Evolutionary conservation across 1,284 basidiomycete genomes (phyloP).

Genomic region (Rhodofomes roseus): DNA sequence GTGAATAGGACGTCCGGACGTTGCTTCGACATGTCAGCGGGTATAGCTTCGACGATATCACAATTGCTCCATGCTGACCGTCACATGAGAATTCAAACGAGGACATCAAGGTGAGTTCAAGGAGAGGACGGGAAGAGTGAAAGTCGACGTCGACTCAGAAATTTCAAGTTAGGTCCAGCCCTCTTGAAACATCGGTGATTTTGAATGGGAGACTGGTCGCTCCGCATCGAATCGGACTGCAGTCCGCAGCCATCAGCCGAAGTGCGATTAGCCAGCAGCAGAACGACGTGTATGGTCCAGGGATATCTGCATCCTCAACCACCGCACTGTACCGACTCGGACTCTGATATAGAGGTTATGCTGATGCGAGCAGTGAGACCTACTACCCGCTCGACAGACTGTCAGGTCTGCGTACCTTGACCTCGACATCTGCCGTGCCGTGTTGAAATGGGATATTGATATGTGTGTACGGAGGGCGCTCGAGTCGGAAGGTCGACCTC

Average conservation of each 20-base stretch:
- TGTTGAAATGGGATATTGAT: not conserved
- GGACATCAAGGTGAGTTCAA: too few species aligned
- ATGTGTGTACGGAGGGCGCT: not conserved
- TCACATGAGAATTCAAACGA: too few species aligned
- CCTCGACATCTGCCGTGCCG: not conserved
- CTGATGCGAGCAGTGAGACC: not conserved
- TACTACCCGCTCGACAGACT: not conserved
- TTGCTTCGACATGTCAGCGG: too few species aligned
- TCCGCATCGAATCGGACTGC: too few species aligned
- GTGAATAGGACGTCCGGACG: too few species aligned
- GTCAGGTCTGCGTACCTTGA: not conserved
- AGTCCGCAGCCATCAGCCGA: not conserved
- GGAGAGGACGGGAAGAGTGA: too few species aligned
- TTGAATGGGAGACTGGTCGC: too few species aligned
- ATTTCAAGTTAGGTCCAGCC: too few species aligned
- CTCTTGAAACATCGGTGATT: too few species aligned
- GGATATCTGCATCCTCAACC: not conserved
- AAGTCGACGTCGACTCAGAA: too few species aligned
- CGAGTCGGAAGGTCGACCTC: not conserved
- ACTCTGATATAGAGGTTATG: not conserved
- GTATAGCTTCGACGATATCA: too few species aligned
- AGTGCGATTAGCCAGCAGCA: not conserved
- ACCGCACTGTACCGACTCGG: not conserved
- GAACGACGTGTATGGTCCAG: not conserved
- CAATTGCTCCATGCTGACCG: too few species aligned